Evolutionary conservation across 1,284 basidiomycete species (phyloP), one percentile per base, ranked within the genome.

Genomic region (Trichosporon sp.): DNA sequence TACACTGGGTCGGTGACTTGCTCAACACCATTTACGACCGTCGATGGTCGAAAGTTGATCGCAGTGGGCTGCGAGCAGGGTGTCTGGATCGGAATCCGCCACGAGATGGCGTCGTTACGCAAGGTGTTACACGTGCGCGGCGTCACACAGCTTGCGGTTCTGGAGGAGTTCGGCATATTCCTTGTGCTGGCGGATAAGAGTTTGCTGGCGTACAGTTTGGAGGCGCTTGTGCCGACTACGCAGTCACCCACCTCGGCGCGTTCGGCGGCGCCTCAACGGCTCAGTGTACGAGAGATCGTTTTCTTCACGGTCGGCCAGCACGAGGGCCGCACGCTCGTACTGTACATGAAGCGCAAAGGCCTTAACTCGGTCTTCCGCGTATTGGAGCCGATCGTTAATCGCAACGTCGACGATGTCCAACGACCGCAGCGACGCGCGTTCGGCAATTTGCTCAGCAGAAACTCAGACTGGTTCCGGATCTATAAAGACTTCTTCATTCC

Each of bases 301-400:
- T 97, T 95, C 82, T 98, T 99, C 82, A 90, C 88, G 62, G 91
- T 96, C 23, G 95, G 95, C 21, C 88, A 88, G 65, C 83, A 95
- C 36, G 86, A 88, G 34, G 89, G 88, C 29, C 85, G 92, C 13
- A 95, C 93, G 0, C 82, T 96, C 21, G 89, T 99, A 8, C 88
- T 96, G 61, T 97, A 94, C 80, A 95, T 95, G 88, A 95, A 94
- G 84, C 91, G 90, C 81, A 94, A 90, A 81, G 91, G 92, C 19
- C 81, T 89, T 64, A 92, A 96, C 71, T 93, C 91, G 63, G 88
- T 95, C 46, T 96, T 99, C 83, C 88, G 91, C 62, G 92, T 94
- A 1, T 84, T 98, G 14, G 95, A 98, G 74, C 95, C 95, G 1
- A 89, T 97, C 8, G 84, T 89, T 6, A 91, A 88, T 71, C 89